Evolutionary conservation across 2,329 filamentous ascomycete species (phyloP), one percentile per base, ranked within the genome.

Genomic region (Alternaria sp.): DNA sequence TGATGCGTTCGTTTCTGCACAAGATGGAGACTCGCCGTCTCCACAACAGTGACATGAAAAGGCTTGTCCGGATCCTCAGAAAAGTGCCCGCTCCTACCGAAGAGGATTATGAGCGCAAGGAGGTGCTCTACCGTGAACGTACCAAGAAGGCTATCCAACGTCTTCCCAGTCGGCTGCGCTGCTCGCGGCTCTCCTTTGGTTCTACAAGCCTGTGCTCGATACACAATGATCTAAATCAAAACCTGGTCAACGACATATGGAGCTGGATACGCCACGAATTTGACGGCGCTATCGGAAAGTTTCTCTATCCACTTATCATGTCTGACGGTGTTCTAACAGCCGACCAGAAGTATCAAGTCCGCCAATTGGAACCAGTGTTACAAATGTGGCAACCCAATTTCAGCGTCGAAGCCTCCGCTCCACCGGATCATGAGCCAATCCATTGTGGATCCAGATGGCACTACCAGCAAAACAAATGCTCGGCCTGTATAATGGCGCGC

Each of bases 401-500:
- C 53, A 64, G 56, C 1, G 16, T 58, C 9, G 53, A 54, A 12
- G 51, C 40, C 3, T 65, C 65, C 41, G 55, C 68, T 9, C 73
- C 71, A 22, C 62, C 56, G 4, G 64, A 62, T 4, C 65, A 63
- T 11, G 36, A 49, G n/a, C 68, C 71, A 2, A 66, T 75, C 20
- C 8, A 57, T 2, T 25, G 57, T 5, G 63, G 61, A 3, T 12
- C 32, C 1, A 67, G 66, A 45, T 78, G 72, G 71, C 14, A 9
- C 2, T 72, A 66, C 20, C 70, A 76, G 36, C 6, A 53, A 4
- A 63, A 73, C 27, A 45, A 58, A 10, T 78, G 75, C 55, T 54
- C 68, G 4, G 74, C 72, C 2, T 78, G 76, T 34, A 71, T 77
- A 46, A 65, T 78, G 10, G 62, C 72, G 10, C 67, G 75, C 1